Evolutionary conservation across 1,139 yeast genomes (phyloP).

Genomic region (Kodamaea anthophila): DNA sequence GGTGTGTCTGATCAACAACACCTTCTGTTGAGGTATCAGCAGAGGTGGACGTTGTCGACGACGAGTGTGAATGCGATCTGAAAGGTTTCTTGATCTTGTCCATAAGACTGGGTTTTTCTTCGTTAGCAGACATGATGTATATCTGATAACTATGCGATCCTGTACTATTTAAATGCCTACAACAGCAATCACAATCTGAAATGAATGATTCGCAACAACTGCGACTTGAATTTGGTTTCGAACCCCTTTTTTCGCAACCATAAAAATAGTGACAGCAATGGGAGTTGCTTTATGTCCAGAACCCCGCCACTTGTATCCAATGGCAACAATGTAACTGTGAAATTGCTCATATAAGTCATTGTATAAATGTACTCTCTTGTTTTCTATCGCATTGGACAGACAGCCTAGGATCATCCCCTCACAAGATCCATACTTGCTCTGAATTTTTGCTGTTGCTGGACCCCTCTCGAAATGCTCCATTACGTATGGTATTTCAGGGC

Average conservation of each 20-base stretch:
- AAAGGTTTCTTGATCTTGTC: constrained; percentile 27
- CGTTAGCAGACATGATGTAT: constrained; percentile 2
- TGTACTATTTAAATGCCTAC: constrained; percentile 1
- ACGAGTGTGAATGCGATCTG: constrained; percentile 18
- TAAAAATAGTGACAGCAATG: too few species aligned
- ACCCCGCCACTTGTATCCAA: too few species aligned
- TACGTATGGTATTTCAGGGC: constrained; percentile 1
- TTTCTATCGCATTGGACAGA: too few species aligned
- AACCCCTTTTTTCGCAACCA: neutral
- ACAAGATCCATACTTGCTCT: too few species aligned
- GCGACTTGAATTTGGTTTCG: neutral
- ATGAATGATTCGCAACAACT: too few species aligned
- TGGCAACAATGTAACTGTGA: too few species aligned
- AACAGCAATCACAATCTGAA: constrained; percentile 2
- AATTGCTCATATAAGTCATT: too few species aligned
- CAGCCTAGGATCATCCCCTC: too few species aligned
- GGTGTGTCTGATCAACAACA: too few species aligned
- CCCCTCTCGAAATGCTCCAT: neutral
- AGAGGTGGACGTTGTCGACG: constrained; percentile 9
- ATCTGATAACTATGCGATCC: too few species aligned
- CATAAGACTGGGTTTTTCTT: constrained; percentile 10
- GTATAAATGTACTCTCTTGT: too few species aligned
- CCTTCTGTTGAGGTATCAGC: constrained; percentile 1
- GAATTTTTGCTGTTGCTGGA: neutral
- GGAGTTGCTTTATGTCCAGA: too few species aligned